These are phyloP conservation scores for Trichoderma reesei DNA, from an alignment of 495 filamentous ascomycete species.

Conservation along the genomic window DNA sequence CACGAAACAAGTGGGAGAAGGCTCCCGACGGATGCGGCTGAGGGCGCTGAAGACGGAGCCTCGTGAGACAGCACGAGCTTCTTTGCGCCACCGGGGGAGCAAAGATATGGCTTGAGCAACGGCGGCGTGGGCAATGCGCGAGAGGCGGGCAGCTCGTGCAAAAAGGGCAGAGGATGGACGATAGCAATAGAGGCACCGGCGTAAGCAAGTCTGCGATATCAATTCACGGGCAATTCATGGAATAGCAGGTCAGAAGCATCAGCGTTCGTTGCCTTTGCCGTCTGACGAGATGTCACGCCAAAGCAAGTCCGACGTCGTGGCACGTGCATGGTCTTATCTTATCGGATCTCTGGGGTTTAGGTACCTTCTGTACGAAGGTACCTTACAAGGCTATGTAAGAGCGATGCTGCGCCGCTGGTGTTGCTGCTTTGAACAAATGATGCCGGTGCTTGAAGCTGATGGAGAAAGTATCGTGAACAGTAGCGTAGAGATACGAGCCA, in stretches of 20 bases:
- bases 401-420: too few relatives aligned
- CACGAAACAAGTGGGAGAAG: not conserved
- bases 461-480: too few relatives aligned
- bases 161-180: not conserved
- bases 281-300: slow-evolving; percentile 6
- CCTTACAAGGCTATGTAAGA: too few relatives aligned
- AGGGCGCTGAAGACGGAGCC: not conserved
- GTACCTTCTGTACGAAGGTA: too few relatives aligned
- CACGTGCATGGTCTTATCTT: slow-evolving; percentile 2
- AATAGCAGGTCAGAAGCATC: not conserved
- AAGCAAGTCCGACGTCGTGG: slow-evolving; percentile 2
- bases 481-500: too few relatives aligned
- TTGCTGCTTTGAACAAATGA: too few relatives aligned
- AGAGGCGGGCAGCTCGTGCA: not conserved
- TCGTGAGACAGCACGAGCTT: not conserved
- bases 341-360: not conserved
- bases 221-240: not conserved
- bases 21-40: not conserved
- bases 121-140: not conserved
- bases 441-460: too few relatives aligned
- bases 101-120: not conserved
- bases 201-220: not conserved
- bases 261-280: not conserved
- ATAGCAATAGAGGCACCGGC: not conserved
- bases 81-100: not conserved